Evolutionary conservation across 2,329 filamentous ascomycete species (phyloP), one percentile per base, ranked within the genome.

Genomic region (Fusarium circinatum): DNA sequence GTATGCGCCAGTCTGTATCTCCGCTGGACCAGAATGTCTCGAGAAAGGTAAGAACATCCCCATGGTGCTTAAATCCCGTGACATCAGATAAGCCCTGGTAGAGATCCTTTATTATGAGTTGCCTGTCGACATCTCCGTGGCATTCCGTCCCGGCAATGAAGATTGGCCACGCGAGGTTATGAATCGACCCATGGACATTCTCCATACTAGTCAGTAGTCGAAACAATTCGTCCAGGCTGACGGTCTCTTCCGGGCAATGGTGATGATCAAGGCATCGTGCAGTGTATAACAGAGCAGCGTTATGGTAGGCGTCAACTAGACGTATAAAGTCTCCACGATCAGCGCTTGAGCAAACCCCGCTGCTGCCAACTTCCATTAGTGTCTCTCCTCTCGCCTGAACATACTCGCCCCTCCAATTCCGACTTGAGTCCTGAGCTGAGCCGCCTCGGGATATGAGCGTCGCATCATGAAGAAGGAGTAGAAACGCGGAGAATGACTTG

Each of bases 351-450:
- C 30, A 51, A 0, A 34, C 4, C 17, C 30, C 48, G 8, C 48
- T 51, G 0, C 3, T 10, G 4, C 48, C 48, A 34, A 51, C 8
- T 8, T 51, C 48, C 30, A 51, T 51, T 0, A 51, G 2, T 0
- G 48, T 34, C 30, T 51, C 48, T 2, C 48, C 48, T 24, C 48
- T 6, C 2, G 30, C 48, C 1, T 51, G 30, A 2, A 11, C 8
- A 32, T 11, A 24, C 8, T 51, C 17, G 0, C 0, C 1, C 22
- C 48, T 51, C 48, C 48, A 51, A 20, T 34, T 3, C 0, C 48
- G 15, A 20, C 0, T 24, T 6, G 48, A 20, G 15, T 1, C 3
- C 11, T 10, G 0, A 18, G 15, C 0, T 18, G 8, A 10, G 9
- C 0, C 1, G 3, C 15, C 8, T 2, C 47, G 48, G 20, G 48